Conservation (phyloP, 2,329 filamentous ascomycete genomes). For the Phoma sp. region DNA sequence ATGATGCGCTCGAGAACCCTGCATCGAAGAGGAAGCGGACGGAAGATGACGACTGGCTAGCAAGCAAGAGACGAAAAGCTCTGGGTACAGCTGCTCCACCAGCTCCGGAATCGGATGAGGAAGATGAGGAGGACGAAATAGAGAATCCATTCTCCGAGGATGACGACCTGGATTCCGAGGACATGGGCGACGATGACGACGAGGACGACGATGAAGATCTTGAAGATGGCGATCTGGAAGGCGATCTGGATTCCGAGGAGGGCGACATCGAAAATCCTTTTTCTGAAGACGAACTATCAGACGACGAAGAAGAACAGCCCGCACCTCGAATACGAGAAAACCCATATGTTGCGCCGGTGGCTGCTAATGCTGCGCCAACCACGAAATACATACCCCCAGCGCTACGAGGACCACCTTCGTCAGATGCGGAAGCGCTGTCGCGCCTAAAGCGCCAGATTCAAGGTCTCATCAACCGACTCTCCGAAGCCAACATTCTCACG, state of each 20-base stretch:
- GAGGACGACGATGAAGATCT: constrained; percentile 28
- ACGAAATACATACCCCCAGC: constrained; percentile 90
- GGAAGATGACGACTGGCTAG: constrained; percentile 69
- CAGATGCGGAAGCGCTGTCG: constrained; percentile 70
- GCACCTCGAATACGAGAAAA: constrained; percentile 72
- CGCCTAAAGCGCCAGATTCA: constrained; percentile 82
- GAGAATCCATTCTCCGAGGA: constrained; percentile 28
- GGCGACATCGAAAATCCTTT: constrained; percentile 36
- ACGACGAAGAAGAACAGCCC: constrained; percentile 20
- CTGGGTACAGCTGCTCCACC: constrained; percentile 21
- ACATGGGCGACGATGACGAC: constrained; percentile 29
- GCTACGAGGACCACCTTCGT: constrained; percentile 68
- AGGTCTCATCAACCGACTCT: constrained; percentile 89
- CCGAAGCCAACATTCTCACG: constrained; percentile 85
- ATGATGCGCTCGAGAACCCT: constrained; percentile 52
- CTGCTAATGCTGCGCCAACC: constrained; percentile 52
- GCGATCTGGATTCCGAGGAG: constrained; percentile 44
- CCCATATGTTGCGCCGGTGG: constrained; percentile 80
- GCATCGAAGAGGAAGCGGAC: constrained; percentile 62
- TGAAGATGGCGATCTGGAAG: constrained; percentile 35
- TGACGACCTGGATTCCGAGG: constrained; percentile 44
- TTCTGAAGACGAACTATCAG: constrained; percentile 40
- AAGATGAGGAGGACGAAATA: constrained; percentile 36
- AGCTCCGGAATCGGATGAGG: constrained; percentile 25
- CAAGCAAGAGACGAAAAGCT: constrained; percentile 64